These are phyloP conservation scores for Volvariella volvacea DNA, from an alignment of 1,284 basidiomycete genomes.

Conservation along the genomic window DNA sequence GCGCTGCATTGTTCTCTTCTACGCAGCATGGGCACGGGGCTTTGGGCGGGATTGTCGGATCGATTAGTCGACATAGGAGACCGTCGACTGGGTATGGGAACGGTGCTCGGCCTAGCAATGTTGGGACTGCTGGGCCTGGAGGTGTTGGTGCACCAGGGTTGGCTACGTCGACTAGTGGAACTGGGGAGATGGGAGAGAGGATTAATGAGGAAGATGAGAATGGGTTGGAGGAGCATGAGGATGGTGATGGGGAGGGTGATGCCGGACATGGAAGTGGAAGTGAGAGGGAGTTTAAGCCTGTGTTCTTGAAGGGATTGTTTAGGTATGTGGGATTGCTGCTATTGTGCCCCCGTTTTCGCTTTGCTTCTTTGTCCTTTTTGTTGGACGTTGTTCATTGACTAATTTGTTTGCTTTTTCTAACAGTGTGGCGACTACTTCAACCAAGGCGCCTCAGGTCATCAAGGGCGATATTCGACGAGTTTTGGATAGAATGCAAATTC, in stretches of 20 bases:
- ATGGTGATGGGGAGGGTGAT: conserved; percentile 13
- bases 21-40: too few species aligned
- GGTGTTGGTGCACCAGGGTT: too few species aligned
- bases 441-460: conserved; percentile 78
- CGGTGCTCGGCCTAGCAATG: conserved; percentile 22
- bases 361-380: conserved; percentile 2
- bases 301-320: conserved; percentile 86
- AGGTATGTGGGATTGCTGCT: conserved; percentile 50
- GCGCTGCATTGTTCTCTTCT: conserved; percentile 44
- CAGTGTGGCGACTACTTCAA: conserved; percentile 92
- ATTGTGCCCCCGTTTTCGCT: too few species aligned
- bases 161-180: too few species aligned
- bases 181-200: conserved; percentile 15
- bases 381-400: conserved; percentile 4
- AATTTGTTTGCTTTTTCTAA: conserved; percentile 6
- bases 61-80: conserved; percentile 58
- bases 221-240: conserved; percentile 32
- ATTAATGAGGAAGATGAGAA: conserved; percentile 21
- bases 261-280: conserved; percentile 9
- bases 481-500: conserved; percentile 90
- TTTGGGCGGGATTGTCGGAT: conserved; percentile 32
- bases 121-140: conserved; percentile 31
- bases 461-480: conserved; percentile 83
- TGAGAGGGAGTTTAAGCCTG: conserved; percentile 78
- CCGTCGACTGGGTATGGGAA: conserved; percentile 56